Evolutionary conservation across 805 yeast genomes (phyloP).

Genomic region (Saccharomycopsis schoenii): DNA sequence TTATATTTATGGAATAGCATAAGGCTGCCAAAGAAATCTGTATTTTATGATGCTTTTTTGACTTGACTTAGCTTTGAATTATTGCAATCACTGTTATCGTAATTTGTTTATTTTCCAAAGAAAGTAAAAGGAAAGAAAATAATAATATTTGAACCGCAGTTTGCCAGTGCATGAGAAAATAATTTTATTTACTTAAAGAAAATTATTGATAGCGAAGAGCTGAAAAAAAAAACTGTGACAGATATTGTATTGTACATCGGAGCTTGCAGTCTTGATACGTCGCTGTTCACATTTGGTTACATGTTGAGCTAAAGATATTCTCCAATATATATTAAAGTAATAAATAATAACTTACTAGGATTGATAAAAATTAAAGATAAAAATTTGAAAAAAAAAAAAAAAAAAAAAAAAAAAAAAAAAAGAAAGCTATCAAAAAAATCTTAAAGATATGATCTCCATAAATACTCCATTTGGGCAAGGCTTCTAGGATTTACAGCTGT

Average conservation of each 20-base stretch:
- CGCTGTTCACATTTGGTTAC: neutral
- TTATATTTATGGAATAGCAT: no score
- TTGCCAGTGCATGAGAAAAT: neutral
- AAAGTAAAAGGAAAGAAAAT: neutral
- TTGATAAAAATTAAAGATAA: neutral
- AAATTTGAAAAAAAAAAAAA: neutral
- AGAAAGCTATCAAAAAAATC: neutral
- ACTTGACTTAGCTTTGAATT: no score
- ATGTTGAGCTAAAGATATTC: neutral
- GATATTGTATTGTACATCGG: no score
- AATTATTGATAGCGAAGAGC: no score
- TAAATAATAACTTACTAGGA: neutral
- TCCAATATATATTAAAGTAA: neutral
- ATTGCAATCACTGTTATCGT: no score
- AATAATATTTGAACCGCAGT: neutral
- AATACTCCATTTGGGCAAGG: slow-evolving; percentile 80
- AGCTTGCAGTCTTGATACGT: no score
- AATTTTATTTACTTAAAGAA: neutral
- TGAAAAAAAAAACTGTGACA: no score
- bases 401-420: neutral
- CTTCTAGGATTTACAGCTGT: slow-evolving; percentile 95
- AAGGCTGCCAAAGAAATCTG: no score
- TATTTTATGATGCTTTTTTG: no score
- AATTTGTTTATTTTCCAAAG: neutral
- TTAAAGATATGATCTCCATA: slow-evolving; percentile 91